phyloP scores from a whole-genome alignment of 2,329 filamentous ascomycete species.

The Fusarium metavorans region DNA sequence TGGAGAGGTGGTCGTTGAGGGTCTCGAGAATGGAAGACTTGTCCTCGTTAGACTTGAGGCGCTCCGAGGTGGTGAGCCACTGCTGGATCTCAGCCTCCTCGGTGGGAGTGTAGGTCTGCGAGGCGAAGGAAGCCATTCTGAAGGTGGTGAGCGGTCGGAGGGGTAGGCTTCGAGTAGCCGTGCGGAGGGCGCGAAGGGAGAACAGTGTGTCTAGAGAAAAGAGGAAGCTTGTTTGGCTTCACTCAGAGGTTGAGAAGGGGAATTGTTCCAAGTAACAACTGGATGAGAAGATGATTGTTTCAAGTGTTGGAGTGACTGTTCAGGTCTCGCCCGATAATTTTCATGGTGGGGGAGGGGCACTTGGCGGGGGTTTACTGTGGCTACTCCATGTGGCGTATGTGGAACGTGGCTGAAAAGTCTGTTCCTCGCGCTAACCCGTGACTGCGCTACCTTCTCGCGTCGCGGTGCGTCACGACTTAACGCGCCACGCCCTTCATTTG shows the following conservation, averaged over 20 bases:
- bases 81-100: slow-evolving; percentile 91
- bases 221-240: slow-evolving; percentile 46
- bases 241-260: slow-evolving; percentile 15
- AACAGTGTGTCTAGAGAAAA: slow-evolving; percentile 52
- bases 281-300: background rate
- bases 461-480: slow-evolving; percentile 42
- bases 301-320: slow-evolving; percentile 18
- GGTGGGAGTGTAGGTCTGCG: slow-evolving; percentile 77
- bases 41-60: slow-evolving; percentile 68
- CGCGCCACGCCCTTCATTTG: slow-evolving; percentile 23
- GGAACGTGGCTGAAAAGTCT: slow-evolving; percentile 20
- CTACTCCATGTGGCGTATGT: background rate
- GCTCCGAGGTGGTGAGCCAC: slow-evolving; percentile 84
- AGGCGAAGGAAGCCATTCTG: slow-evolving; percentile 75
- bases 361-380: slow-evolving; percentile 40
- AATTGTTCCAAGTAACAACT: slow-evolving; percentile 5
- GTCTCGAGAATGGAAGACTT: slow-evolving; percentile 78
- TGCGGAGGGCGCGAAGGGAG: slow-evolving; percentile 54
- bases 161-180: slow-evolving; percentile 52
- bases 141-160: slow-evolving; percentile 42
- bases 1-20: slow-evolving; percentile 88
- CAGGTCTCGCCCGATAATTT: slow-evolving; percentile 28
- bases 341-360: slow-evolving; percentile 36
- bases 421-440: slow-evolving; percentile 46
- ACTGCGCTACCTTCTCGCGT: slow-evolving; percentile 53